Percentiles rank a stretch among this genome's conserved stretches.
Conservation (phyloP, 2,329 filamentous ascomycete species). For the Botrytis fragariae region DNA sequence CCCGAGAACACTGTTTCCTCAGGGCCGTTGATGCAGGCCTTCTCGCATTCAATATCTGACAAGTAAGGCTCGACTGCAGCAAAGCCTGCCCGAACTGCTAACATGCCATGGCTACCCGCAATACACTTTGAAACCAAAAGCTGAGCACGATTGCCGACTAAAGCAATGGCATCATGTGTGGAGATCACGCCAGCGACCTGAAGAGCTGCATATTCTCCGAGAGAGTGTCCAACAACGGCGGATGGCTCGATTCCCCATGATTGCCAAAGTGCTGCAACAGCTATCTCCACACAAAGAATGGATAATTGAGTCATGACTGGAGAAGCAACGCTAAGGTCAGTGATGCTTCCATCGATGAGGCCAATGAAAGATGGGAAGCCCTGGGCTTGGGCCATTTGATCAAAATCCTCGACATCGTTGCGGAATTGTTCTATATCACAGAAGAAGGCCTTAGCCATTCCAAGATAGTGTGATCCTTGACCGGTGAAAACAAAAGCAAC, state of each 20-base stretch:
- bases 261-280: constrained; percentile 52
- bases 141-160: constrained; percentile 65
- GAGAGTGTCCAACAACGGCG: constrained; percentile 59
- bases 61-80: constrained; percentile 18
- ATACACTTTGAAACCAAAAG: constrained; percentile 64
- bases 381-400: constrained; percentile 29
- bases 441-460: constrained; percentile 32
- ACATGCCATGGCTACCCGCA: constrained; percentile 65
- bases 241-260: constrained; percentile 55
- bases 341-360: constrained; percentile 40
- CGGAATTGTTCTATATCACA: constrained; percentile 41
- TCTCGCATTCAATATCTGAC: constrained; percentile 26
- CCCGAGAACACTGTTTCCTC: constrained; percentile 69
- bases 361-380: constrained; percentile 36
- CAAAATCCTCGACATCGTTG: constrained; percentile 29
- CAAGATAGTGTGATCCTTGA: constrained; percentile 47
- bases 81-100: constrained; percentile 48
- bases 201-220: constrained; percentile 72
- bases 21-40: constrained; percentile 73
- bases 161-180: constrained; percentile 65
- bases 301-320: constrained; percentile 19
- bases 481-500: constrained; percentile 35
- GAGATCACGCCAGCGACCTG: constrained; percentile 68
- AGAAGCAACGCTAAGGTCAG: not conserved
- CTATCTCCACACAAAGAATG: constrained; percentile 49